Conservation (phyloP, 257 asterid species). For the Phtheirospermum japonicum region DNA sequence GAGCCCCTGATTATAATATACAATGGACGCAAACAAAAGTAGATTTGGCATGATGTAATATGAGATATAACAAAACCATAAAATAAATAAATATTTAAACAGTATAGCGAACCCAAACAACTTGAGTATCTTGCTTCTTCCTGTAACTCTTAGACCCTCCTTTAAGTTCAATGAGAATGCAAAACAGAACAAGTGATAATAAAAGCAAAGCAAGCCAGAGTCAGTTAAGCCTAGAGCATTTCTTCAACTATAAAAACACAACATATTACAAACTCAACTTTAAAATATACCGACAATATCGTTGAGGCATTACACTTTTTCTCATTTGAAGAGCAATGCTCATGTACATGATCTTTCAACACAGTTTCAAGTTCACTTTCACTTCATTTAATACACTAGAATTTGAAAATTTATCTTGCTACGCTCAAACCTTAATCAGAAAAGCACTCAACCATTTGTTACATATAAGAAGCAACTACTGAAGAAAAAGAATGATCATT, state of each 20-base stretch:
- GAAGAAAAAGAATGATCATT: slow-evolving; percentile 1
- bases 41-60: neutral
- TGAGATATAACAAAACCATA: no score
- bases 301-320: neutral
- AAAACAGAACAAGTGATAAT: no score
- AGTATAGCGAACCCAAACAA: neutral
- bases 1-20: neutral
- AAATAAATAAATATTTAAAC: no score
- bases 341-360: no score
- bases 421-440: neutral
- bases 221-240: neutral
- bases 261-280: neutral
- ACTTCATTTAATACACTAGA: neutral
- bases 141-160: no score
- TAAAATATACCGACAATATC: neutral
- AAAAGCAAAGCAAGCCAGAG: neutral
- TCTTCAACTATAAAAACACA: neutral
- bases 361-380: neutral
- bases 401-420: slow-evolving; percentile 1
- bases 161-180: no score
- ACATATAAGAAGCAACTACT: neutral
- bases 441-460: neutral
- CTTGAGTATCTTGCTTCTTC: no score
- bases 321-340: no score
- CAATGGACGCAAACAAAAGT: neutral